Evolutionary conservation across 1,284 basidiomycete genomes (phyloP).

Genomic region (Exobasidium rhododendri): DNA sequence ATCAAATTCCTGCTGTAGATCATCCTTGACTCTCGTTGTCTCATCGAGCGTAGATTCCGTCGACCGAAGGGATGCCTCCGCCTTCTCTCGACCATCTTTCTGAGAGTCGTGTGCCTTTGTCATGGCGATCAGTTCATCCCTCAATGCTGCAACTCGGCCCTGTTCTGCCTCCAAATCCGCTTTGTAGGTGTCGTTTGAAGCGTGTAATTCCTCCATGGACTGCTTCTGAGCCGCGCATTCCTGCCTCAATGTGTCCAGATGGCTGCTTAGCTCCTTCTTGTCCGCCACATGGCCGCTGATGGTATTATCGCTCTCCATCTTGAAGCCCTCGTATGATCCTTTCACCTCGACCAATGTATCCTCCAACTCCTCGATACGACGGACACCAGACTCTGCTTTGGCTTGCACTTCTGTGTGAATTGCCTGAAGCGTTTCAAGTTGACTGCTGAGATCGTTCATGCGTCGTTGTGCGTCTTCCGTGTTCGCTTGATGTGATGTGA

Average conservation of each 20-base stretch:
- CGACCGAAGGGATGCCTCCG: neutral
- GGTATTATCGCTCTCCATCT: neutral
- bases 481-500: neutral
- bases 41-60: neutral
- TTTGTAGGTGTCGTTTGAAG: neutral
- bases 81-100: neutral
- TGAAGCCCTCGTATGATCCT: neutral
- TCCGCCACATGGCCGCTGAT: neutral
- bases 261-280: neutral
- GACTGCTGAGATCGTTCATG: neutral
- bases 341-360: neutral
- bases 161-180: neutral
- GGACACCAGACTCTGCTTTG: neutral
- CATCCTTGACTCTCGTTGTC: neutral
- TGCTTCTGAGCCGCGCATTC: neutral
- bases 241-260: neutral
- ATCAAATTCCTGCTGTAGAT: slow-evolving; percentile 1
- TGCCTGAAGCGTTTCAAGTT: neutral
- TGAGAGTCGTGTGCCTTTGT: neutral
- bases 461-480: neutral
- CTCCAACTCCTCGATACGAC: neutral
- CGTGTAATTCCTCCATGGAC: neutral
- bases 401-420: neutral
- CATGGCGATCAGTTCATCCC: neutral
- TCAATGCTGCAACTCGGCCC: neutral